phyloP scores from a whole-genome alignment of 1,284 basidiomycete genomes.

The Sporisorium exsertum region DNA sequence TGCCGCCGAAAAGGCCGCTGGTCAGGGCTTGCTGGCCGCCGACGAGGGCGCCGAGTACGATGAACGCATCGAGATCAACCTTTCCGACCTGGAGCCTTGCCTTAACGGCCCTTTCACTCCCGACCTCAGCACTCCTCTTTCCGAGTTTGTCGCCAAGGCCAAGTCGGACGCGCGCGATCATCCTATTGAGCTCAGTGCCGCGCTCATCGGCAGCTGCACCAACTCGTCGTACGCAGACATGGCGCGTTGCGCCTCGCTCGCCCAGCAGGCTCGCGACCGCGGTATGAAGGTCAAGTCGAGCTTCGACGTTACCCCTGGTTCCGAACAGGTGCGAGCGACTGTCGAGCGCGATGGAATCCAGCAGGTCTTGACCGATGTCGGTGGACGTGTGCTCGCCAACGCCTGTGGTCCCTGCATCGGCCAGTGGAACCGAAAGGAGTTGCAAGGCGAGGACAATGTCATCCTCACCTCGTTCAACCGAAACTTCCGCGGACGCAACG shows the following conservation, averaged over 20 bases:
- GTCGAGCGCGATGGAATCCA: slow-evolving; percentile 94
- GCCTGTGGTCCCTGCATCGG: slow-evolving; percentile 99
- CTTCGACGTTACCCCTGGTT: slow-evolving; percentile 96
- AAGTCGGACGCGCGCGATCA: slow-evolving; percentile 86
- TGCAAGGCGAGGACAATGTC: slow-evolving; percentile 91
- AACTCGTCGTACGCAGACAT: slow-evolving; percentile 75
- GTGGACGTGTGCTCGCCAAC: slow-evolving; percentile 92
- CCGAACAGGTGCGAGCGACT: slow-evolving; percentile 96
- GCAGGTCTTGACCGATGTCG: slow-evolving; percentile 82
- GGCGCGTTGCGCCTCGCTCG: slow-evolving; percentile 90
- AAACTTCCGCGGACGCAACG: slow-evolving; percentile 97
- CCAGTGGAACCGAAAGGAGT: slow-evolving; percentile 96
- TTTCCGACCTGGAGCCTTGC: slow-evolving; percentile 91
- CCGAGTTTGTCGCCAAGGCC: slow-evolving; percentile 85
- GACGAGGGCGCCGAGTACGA: slow-evolving; percentile 96
- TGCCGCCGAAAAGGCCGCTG: slow-evolving; percentile 87
- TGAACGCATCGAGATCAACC: slow-evolving; percentile 91
- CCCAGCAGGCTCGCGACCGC: slow-evolving; percentile 85
- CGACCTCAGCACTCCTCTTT: slow-evolving; percentile 94
- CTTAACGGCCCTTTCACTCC: slow-evolving; percentile 96
- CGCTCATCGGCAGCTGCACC: slow-evolving; percentile 95
- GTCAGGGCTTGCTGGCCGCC: slow-evolving; percentile 80
- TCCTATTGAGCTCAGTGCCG: slow-evolving; percentile 81
- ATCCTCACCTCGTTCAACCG: slow-evolving; percentile 98
- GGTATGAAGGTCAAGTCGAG: slow-evolving; percentile 87